Conservation (phyloP, 2,329 filamentous ascomycete species). For the Coccinonectria pachysandricola region DNA sequence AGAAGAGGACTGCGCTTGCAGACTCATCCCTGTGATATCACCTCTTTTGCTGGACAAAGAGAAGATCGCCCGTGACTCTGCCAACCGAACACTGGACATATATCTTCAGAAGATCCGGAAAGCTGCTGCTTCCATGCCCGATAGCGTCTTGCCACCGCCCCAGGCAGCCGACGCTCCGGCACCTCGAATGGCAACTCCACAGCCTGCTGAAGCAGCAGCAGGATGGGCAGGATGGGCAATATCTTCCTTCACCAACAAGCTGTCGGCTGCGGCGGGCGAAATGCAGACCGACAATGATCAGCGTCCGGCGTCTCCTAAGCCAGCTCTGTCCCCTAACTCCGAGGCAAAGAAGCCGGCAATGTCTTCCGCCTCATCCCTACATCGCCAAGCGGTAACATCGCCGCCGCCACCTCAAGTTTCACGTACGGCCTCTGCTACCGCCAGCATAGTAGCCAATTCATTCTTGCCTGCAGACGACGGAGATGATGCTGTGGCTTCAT, state of each 20-base stretch:
- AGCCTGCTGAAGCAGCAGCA: slow-evolving; percentile 40
- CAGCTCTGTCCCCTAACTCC: slow-evolving; percentile 30
- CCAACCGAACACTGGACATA: slow-evolving; percentile 76
- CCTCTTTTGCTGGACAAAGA: slow-evolving; percentile 88
- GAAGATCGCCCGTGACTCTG: slow-evolving; percentile 86
- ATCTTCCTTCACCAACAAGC: slow-evolving; percentile 93
- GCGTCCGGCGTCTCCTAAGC: slow-evolving; percentile 31
- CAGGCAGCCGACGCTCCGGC: slow-evolving; percentile 40
- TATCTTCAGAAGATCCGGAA: slow-evolving; percentile 80
- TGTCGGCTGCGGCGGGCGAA: slow-evolving; percentile 74
- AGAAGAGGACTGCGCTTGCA: slow-evolving; percentile 79
- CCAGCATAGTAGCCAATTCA: slow-evolving; percentile 33
- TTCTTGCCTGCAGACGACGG: slow-evolving; percentile 47
- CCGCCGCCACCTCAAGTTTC: slow-evolving; percentile 36
- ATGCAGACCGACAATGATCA: slow-evolving; percentile 54
- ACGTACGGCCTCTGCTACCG: slow-evolving; percentile 37
- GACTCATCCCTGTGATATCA: slow-evolving; percentile 75
- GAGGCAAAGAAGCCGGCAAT: slow-evolving; percentile 28
- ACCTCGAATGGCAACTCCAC: slow-evolving; percentile 72
- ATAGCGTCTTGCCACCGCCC: slow-evolving; percentile 63
- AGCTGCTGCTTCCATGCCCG: slow-evolving; percentile 65
- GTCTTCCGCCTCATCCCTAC: slow-evolving; percentile 47
- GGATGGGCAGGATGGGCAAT: slow-evolving; percentile 94
- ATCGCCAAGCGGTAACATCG: slow-evolving; percentile 49
- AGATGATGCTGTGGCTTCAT: slow-evolving; percentile 60